Base-by-base conservation (phyloP, 805 yeast species). In the Starmerella geochares region DNA sequence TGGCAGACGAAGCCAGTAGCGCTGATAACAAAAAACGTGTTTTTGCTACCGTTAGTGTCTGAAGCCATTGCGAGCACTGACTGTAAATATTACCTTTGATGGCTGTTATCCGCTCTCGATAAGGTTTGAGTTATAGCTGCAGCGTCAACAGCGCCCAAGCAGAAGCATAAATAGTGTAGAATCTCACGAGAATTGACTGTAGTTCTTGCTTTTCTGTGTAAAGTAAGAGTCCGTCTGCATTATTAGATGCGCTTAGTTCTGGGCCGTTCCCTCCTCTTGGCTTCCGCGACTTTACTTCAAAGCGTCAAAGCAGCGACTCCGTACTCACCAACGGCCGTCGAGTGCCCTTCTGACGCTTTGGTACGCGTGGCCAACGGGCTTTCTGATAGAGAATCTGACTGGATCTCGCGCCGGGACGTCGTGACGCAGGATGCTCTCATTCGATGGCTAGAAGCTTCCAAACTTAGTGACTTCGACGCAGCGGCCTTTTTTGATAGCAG, bases 391-490 rank as follows among this genome's bases (percentile, higher is more conserved):
- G 69, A 66, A 49, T 17, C 27, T 9, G 52, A 49, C 31, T 66
- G 72, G 64, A 50, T 66, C 25, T 14, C 40, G 6, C 51, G 49
- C 25, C 54, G 69, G n/a, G 61, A 62, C 25, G 24, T 51, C 35
- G 40, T 54, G 16, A 66, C 76, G 38, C 65, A 40, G 8, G 28
- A 4, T 0, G 65, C 69, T 38, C 63, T 77, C 51, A 61, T 65
- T 27, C 63, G 64, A n/a, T 77, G 73, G 59, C 66, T 78, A 44
- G 62, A 65, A 35, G 66, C 70, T 14, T 70, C 76, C 17, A 69
- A 69, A 46, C 60, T 78, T 62, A 60, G 67, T 11, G 78, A 71
- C 52, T 73, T 77, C 52, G 72, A 75, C 24, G 33, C 16, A 53
- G 71, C 72, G 2, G 70, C 70, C 2, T 31, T 50, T 9, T 71